Percentiles rank a stretch among this genome's conserved stretches.
phyloP scores from a whole-genome alignment of 208 protist species.

The Trypanosoma boissoni region DNA sequence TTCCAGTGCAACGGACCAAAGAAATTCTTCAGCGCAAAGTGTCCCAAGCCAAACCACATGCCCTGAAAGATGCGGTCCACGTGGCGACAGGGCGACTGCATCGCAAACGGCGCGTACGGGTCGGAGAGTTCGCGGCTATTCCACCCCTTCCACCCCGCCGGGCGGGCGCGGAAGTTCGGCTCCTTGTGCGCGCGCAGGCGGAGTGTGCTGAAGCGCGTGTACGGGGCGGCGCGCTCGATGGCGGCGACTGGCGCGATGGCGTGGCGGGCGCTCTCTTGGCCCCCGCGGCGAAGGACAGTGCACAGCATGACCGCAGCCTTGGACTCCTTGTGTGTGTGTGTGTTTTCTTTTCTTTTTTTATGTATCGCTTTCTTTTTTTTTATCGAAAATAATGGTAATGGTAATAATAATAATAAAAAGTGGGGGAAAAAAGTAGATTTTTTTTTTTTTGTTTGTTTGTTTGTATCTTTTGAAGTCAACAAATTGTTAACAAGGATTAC shows the following conservation, averaged over 20 bases:
- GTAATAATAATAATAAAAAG: constrained; percentile 2
- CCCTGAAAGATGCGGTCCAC: constrained; percentile 54
- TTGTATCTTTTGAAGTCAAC: too few relatives aligned
- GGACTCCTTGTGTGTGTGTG: too few relatives aligned
- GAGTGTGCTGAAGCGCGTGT: constrained; percentile 80
- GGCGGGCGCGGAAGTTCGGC: constrained; percentile 73
- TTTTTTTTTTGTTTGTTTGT: too few relatives aligned
- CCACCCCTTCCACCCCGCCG: constrained; percentile 74
- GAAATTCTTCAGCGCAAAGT: constrained; percentile 82
- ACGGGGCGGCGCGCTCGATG: constrained; percentile 64
- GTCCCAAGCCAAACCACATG: constrained; percentile 80
- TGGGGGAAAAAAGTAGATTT: not conserved
- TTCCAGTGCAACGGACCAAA: constrained; percentile 73
- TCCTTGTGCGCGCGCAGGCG: constrained; percentile 66
- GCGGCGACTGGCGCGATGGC: constrained; percentile 51
- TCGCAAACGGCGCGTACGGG: constrained; percentile 64
- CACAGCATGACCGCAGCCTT: constrained; percentile 74
- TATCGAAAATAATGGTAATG: constrained; percentile 3
- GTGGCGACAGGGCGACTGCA: constrained; percentile 66
- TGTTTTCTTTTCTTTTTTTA: too few relatives aligned
- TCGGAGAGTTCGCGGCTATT: constrained; percentile 66
- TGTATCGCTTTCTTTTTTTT: constrained; percentile 1
- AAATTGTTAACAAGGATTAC: too few relatives aligned
- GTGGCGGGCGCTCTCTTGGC: constrained; percentile 31
- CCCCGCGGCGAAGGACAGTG: constrained; percentile 58